A percentile compares a stretch with the other conserved stretches of the same genome.
phyloP scores from a whole-genome alignment of 192 early-diverging fungal species.

The Coemansia sp. region DNA sequence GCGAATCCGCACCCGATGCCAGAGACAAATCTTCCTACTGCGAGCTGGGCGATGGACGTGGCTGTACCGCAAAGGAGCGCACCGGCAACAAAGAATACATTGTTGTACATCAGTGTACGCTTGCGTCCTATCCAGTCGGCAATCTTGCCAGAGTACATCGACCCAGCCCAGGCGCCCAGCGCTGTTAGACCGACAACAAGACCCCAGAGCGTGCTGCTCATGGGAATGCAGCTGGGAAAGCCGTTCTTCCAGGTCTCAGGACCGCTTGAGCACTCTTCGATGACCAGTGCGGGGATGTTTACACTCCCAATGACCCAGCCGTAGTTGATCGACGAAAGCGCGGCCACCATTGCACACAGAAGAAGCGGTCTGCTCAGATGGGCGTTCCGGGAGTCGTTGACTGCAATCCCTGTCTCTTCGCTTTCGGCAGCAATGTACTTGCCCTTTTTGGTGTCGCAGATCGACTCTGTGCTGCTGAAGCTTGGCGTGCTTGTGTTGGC shows the following conservation, averaged over 20 bases:
- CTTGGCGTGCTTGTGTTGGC: constrained; percentile 16
- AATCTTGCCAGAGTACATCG: constrained; percentile 63
- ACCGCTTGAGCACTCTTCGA: constrained; percentile 54
- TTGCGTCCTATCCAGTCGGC: constrained; percentile 72
- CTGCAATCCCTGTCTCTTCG: constrained; percentile 27
- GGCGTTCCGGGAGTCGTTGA: constrained; percentile 38
- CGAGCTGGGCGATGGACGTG: constrained; percentile 49
- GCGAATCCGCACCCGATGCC: constrained; percentile 78
- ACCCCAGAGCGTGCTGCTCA: constrained; percentile 64
- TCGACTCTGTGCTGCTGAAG: constrained; percentile 28
- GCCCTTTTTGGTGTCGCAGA: constrained; percentile 10
- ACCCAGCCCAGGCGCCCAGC: constrained; percentile 76
- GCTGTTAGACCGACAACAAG: constrained; percentile 59
- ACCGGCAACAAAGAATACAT: constrained; percentile 62
- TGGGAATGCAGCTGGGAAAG: constrained; percentile 69
- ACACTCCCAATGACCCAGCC: constrained; percentile 56
- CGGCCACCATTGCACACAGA: constrained; percentile 36
- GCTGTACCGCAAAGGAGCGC: constrained; percentile 65
- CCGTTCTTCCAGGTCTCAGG: constrained; percentile 44
- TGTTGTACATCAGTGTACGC: constrained; percentile 65
- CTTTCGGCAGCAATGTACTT: constrained; percentile 12
- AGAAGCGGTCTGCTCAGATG: constrained; percentile 31
- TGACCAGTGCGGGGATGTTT: constrained; percentile 57
- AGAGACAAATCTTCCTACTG: constrained; percentile 67
- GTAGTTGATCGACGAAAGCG: constrained; percentile 51